Base-by-base conservation (phyloP, 192 early-diverging fungal species). In the Funneliformis geosporum region DNA sequence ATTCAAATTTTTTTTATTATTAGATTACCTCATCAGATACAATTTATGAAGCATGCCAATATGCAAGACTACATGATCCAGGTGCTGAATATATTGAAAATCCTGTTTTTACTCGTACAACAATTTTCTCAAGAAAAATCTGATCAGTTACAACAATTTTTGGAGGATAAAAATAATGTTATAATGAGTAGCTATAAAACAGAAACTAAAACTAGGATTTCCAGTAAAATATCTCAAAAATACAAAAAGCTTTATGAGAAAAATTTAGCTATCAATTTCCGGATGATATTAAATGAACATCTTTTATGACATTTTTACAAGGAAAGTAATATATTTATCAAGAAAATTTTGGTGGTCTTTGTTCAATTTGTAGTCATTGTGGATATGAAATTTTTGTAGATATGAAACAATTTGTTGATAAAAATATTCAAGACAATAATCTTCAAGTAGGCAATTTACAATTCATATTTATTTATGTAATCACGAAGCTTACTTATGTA, bases 381-480 rank as follows among this genome's bases (percentile, higher is more conserved):
- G 64, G 28, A 14, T 66, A 66, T 39, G 33, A 66, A 28, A 39
- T 33, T 33, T 66, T 66, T 66, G 64, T 6, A 66, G 64, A 66
- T 14, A 23, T 66, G 5, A 66, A 9, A 33, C 1, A 66, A 38
- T 66, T 33, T 11, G 4, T 66, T 66, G 6, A 8, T 40, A 66
- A 33, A 28, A 33, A 66, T 66, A 9, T 66, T 33, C 21, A n/a
- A n/a, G 28, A 66, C 38, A 16, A 39, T 14, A 10, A 66, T 16
- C 12, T 66, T 38, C 8, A 66, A 28, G 8, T 66, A 66, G 14
- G n/a, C 16, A 60, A n/a, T 60, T 60, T 60, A 16, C 5, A 60
- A 14, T 60, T 60, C 38, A 66, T 33, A 38, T 38, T 7, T 16
- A 66, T 33, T 33, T 33, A 66, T 38, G 10, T 38, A 65, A 65